A percentile compares a stretch with the other conserved stretches of the same genome.
Evolutionary conservation across 148 eudicot genomes (phyloP).

Genomic region (Pouteria glomerata): DNA sequence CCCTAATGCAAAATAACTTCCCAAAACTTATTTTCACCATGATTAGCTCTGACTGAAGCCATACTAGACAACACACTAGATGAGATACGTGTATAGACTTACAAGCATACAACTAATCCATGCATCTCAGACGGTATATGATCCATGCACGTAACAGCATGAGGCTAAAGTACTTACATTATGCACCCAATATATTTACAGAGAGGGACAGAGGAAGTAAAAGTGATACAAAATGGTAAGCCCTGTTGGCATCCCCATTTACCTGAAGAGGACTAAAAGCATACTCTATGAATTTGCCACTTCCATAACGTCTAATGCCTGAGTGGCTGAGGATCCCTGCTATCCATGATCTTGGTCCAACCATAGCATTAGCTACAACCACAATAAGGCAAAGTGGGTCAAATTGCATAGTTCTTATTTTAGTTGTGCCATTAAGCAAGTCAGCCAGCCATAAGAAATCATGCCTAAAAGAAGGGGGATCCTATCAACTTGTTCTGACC

Average conservation of each 20-base stretch:
- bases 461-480: too few relatives aligned
- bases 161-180: neutral
- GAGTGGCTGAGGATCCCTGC: conserved; percentile 71
- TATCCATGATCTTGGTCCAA: conserved; percentile 92
- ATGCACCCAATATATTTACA: neutral
- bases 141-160: neutral
- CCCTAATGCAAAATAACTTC: neutral
- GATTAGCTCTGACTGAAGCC: neutral
- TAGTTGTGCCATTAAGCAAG: neutral
- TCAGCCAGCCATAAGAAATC: neutral
- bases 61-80: neutral
- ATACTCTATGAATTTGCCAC: conserved; percentile 41
- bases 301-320: conserved; percentile 52
- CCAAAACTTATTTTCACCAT: neutral
- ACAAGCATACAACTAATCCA: neutral
- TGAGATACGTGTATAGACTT: neutral
- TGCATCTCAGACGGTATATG: neutral
- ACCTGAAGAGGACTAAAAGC: conserved; percentile 63
- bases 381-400: conserved; percentile 11
- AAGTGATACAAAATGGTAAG: neutral
- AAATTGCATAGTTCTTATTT: neutral
- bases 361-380: conserved; percentile 89
- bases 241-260: conserved; percentile 8
- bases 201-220: neutral
- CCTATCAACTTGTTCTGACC: too few relatives aligned